Percentiles rank a stretch among this genome's conserved stretches.
phyloP scores from a whole-genome alignment of 164 flowering plant genomes.

The Buxus sempervirens region DNA sequence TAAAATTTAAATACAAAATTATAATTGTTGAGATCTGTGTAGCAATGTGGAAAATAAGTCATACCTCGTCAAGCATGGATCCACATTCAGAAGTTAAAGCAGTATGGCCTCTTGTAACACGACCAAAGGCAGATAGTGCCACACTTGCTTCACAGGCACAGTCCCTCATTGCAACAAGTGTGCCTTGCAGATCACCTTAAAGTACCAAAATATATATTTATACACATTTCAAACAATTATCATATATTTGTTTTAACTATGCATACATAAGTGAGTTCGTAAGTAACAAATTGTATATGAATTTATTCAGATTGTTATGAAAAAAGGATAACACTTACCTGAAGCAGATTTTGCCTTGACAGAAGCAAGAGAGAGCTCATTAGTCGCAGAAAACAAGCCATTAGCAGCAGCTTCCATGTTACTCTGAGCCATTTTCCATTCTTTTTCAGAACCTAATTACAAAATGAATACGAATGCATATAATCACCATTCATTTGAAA shows the following conservation, averaged over 20 bases:
- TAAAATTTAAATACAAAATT: no score
- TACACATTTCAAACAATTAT: no score
- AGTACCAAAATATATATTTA: not conserved
- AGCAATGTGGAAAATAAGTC: not conserved
- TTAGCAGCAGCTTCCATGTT: constrained; percentile 79
- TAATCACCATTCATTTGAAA: constrained; percentile 1
- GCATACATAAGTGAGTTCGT: not conserved
- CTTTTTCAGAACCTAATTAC: constrained; percentile 77
- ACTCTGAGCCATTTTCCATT: constrained; percentile 80
- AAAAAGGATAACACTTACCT: constrained; percentile 37
- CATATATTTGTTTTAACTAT: not conserved
- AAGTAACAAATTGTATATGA: not conserved
- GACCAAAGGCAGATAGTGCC: constrained; percentile 70
- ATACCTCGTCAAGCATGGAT: constrained; percentile 98
- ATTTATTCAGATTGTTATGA: not conserved
- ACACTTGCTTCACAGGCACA: constrained; percentile 75
- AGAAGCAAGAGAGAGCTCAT: constrained; percentile 71
- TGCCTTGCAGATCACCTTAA: constrained; percentile 79
- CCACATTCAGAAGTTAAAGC: constrained; percentile 98
- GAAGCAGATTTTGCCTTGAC: constrained; percentile 81
- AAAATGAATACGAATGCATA: constrained; percentile 6
- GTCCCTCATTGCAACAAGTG: constrained; percentile 75
- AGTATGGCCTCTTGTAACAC: constrained; percentile 65
- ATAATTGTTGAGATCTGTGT: not conserved
- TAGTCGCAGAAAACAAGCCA: constrained; percentile 65